A percentile compares a stretch with the other conserved stretches of the same genome.
Evolutionary conservation across 768 basidiomycete species (phyloP).

Genomic region (Pulveroboletus sp.): DNA sequence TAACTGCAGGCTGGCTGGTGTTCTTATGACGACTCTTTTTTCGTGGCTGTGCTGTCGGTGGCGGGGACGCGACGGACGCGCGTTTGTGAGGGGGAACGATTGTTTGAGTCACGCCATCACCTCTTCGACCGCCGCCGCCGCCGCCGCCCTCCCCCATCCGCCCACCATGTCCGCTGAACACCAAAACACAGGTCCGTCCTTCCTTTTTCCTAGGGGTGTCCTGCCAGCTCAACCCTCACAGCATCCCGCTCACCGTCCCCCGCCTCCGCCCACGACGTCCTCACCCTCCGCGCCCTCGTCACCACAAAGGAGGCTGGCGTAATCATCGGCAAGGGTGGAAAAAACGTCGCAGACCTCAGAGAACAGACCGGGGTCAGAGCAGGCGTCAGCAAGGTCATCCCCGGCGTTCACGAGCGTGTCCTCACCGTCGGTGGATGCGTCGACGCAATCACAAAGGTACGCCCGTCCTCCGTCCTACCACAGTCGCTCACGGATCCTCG

Average conservation of each 20-base stretch:
- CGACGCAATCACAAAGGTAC: constrained; percentile 88
- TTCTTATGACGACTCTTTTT: constrained; percentile 2
- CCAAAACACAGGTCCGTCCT: constrained; percentile 50
- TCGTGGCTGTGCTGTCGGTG: constrained; percentile 33
- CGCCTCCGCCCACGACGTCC: constrained; percentile 55
- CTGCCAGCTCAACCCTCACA: constrained; percentile 33
- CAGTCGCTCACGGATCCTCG: constrained; percentile 12
- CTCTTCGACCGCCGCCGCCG: constrained; percentile 5
- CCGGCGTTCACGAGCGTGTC: constrained; percentile 96
- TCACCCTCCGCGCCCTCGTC: constrained; percentile 93
- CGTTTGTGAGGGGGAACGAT: constrained; percentile 10
- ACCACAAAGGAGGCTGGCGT: constrained; percentile 96
- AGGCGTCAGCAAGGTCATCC: constrained; percentile 97
- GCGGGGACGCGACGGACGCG: constrained; percentile 30
- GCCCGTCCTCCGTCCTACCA: constrained; percentile 11
- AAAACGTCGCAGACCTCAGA: constrained; percentile 95
- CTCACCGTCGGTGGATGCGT: constrained; percentile 90
- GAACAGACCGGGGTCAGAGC: constrained; percentile 97
- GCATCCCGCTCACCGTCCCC: constrained; percentile 77
- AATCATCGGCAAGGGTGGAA: constrained; percentile 94
- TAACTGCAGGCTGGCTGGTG: constrained; percentile 24
- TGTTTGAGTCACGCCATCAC: constrained; percentile 19
- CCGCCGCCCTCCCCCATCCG: constrained; percentile 10
- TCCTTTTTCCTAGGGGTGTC: constrained; percentile 16
- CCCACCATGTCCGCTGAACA: constrained; percentile 59